Percentiles rank a stretch among this genome's conserved stretches.
Evolutionary conservation across 2,329 filamentous ascomycete species (phyloP).

Genomic region (Uncinocarpus reesii): DNA sequence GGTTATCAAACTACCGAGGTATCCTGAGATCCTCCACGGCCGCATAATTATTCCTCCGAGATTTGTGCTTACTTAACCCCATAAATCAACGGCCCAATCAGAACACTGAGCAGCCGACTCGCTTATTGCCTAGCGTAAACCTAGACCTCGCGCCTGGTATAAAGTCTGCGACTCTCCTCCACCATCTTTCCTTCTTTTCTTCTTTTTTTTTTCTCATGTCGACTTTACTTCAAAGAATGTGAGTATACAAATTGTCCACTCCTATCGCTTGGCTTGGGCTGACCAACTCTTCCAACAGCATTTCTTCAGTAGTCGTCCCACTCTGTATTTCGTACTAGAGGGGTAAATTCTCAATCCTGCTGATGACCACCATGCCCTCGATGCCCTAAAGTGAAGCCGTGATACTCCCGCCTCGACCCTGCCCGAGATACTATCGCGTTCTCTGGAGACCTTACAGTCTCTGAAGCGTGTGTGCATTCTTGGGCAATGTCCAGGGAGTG

Average conservation of each 20-base stretch:
- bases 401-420: constrained; percentile 39
- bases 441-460: constrained; percentile 14
- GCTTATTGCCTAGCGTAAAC: constrained; percentile 6
- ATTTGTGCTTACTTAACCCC: too few species aligned
- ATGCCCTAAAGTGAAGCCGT: constrained; percentile 75
- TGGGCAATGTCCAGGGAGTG: constrained; percentile 59
- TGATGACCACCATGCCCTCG: constrained; percentile 82
- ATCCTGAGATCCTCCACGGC: too few species aligned
- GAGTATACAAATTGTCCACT: constrained; percentile 11
- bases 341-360: constrained; percentile 87
- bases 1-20: too few species aligned
- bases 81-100: too few species aligned
- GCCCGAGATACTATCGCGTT: constrained; percentile 16
- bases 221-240: constrained; percentile 20
- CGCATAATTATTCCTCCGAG: too few species aligned
- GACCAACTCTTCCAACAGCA: constrained; percentile 38
- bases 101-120: background rate
- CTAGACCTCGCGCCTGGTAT: background rate
- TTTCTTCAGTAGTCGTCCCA: constrained; percentile 93
- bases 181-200: background rate
- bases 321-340: constrained; percentile 88
- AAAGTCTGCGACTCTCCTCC: background rate
- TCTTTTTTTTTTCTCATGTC: constrained; percentile 13
- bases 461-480: constrained; percentile 27
- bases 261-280: constrained; percentile 7